Base-by-base conservation (phyloP, 352 stramenopile species). In the Phytophthora sp. region DNA sequence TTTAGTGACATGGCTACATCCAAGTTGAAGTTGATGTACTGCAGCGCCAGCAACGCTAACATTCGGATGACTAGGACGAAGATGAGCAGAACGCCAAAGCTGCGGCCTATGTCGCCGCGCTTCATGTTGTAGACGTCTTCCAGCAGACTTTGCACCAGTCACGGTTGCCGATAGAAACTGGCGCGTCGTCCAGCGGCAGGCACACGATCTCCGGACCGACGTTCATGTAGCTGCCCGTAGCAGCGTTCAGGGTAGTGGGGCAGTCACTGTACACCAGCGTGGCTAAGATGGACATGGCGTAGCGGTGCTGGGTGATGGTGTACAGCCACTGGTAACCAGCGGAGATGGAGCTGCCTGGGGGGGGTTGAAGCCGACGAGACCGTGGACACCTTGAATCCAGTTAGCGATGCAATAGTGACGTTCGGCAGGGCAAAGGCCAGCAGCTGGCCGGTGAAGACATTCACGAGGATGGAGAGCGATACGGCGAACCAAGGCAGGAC, bases 401-500 rank as follows among this genome's bases (percentile, higher is more conserved):
- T 56, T 7, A 70, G 64, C 20, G 78, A 57, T 8, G 58, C 57
- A 8, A 81, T 72, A n/a, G 76, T 15, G 26, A 55, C 32, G 49
- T 39, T 79, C 35, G 23, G 80, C 15, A 44, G 39, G 0, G 63
- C 61, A n/a, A 76, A 76, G 30, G 85, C 80, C 28, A 96, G 68
- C 18, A 92, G 80, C 50, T 97, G 84, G 4, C 79, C 79, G 9
- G 77, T 68, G 68, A 85, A 94, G 9, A 78, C 87, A 13, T 81
- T 72, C 24, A 75, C 34, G 18, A 80, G 64, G 13, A 92, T 45
- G 51, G 59, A 86, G 37, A 96, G 15, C 11, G 64, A 71, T 31
- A 95, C 74, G 10, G 74, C 79, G 21, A 91, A 71, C 41, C 82
- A 79, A 50, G 83, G 94, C 55, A 93, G 83, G 38, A 92, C 74